Conservation (phyloP, 2,329 filamentous ascomycete genomes). For the Cytospora piceae region DNA sequence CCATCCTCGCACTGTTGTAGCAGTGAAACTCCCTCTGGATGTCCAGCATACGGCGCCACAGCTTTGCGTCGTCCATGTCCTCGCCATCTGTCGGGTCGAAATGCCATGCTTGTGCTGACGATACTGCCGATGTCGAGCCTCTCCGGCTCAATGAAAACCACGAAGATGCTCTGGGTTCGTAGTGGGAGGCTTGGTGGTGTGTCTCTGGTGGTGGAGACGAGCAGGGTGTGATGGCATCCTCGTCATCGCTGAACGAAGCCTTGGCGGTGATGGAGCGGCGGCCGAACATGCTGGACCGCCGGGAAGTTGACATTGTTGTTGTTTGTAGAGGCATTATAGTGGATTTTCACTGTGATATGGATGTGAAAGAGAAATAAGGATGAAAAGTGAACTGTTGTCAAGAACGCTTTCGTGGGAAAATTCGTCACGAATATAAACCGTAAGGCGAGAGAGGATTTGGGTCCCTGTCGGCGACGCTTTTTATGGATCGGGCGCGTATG, state of each 20-base stretch:
- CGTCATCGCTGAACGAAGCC: conserved; percentile 32
- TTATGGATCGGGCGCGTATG: conserved; percentile 30
- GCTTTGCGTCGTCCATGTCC: conserved; percentile 41
- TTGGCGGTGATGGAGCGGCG: conserved; percentile 25
- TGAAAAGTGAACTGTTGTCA: neutral
- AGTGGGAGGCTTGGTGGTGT: conserved; percentile 9
- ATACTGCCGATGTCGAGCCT: conserved; percentile 15
- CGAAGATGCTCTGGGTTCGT: neutral
- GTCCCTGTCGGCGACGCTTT: conserved; percentile 25
- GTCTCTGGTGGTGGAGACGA: conserved; percentile 24
- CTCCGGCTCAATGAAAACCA: neutral
- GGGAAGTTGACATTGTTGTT: conserved; percentile 12
- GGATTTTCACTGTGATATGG: neutral
- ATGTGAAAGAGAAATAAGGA: neutral
- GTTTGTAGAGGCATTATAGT: neutral
- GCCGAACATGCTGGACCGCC: neutral
- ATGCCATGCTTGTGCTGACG: conserved; percentile 25
- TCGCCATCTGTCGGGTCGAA: conserved; percentile 36
- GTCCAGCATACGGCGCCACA: conserved; percentile 49
- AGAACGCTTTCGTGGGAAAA: neutral
- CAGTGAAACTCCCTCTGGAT: conserved; percentile 47
- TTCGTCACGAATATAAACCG: conserved; percentile 10
- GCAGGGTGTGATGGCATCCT: conserved; percentile 33
- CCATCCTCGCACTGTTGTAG: conserved; percentile 50
- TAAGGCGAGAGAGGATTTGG: conserved; percentile 16